Conservation (phyloP, 306 rosid species). For the Quercus gilva region DNA sequence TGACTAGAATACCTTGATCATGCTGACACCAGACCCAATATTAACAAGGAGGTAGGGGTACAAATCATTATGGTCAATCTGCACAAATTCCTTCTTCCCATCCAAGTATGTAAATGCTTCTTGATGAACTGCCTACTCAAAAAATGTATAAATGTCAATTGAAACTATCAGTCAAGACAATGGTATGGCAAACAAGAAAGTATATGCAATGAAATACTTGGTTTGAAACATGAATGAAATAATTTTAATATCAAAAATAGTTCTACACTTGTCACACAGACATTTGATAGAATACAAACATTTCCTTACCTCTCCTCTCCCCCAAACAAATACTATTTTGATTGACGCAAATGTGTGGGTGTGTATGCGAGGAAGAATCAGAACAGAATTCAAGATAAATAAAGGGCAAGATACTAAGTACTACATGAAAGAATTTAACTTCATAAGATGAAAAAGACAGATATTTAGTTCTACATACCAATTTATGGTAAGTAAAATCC, state of each 20-base stretch:
- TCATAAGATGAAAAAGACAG: background rate
- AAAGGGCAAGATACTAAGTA: constrained; percentile 7
- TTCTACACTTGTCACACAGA: background rate
- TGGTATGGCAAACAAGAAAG: constrained; percentile 16
- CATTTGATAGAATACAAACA: background rate
- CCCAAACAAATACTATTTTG: background rate
- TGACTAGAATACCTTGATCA: constrained; percentile 71
- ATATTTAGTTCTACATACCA: constrained; percentile 13
- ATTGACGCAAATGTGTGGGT: background rate
- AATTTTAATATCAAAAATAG: background rate
- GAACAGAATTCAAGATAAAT: background rate
- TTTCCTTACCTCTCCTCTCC: background rate
- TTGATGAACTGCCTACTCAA: constrained; percentile 65
- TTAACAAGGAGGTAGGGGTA: constrained; percentile 95
- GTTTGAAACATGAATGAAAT: background rate
- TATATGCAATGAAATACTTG: constrained; percentile 11
- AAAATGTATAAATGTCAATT: constrained; percentile 20
- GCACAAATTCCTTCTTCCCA: constrained; percentile 69
- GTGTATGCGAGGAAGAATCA: background rate
- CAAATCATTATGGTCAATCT: constrained; percentile 73
- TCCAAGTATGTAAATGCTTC: constrained; percentile 80
- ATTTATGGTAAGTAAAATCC: constrained; percentile 24
- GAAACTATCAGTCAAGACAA: constrained; percentile 8
- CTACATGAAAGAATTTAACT: constrained; percentile 2
- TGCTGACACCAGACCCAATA: constrained; percentile 97